These are phyloP conservation scores for Cucumis sativus DNA, from an alignment of 306 rosid genomes.

Conservation along the genomic window DNA sequence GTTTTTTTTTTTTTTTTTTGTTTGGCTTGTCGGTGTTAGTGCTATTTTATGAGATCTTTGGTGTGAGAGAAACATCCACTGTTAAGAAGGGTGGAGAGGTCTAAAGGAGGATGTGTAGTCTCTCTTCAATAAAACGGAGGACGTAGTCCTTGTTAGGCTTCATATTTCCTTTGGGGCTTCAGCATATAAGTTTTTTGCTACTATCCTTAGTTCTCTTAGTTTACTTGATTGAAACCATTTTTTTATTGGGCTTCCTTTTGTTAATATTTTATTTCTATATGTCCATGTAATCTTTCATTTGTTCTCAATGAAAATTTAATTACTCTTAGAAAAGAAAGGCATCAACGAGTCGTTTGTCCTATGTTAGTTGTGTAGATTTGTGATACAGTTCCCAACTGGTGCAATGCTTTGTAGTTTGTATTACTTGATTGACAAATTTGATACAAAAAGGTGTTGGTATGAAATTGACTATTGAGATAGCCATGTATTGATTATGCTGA, in stretches of 20 bases:
- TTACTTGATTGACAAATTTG: not conserved
- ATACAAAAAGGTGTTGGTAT: not conserved
- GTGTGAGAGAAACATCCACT: not conserved
- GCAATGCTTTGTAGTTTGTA: not conserved
- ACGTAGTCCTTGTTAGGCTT: not conserved
- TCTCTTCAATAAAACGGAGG: no score
- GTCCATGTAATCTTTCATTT: not conserved
- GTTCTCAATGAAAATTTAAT: not conserved
- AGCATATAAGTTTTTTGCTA: not conserved
- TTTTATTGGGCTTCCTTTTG: not conserved
- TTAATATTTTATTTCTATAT: not conserved
- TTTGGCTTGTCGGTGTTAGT: not conserved
- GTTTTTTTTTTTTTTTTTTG: not conserved
- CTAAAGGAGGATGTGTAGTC: not conserved
- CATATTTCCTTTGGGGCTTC: not conserved
- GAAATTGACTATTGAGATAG: not conserved
- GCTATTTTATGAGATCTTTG: not conserved
- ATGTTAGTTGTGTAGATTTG: not conserved
- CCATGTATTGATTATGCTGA: not conserved
- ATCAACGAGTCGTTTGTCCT: not conserved
- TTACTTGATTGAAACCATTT: not conserved
- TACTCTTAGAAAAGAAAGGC: not conserved
- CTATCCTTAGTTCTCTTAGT: not conserved
- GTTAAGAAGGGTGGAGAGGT: not conserved
- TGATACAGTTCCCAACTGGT: not conserved